Conservation (phyloP, 2,329 filamentous ascomycete genomes). For the Fusarium redolens region DNA sequence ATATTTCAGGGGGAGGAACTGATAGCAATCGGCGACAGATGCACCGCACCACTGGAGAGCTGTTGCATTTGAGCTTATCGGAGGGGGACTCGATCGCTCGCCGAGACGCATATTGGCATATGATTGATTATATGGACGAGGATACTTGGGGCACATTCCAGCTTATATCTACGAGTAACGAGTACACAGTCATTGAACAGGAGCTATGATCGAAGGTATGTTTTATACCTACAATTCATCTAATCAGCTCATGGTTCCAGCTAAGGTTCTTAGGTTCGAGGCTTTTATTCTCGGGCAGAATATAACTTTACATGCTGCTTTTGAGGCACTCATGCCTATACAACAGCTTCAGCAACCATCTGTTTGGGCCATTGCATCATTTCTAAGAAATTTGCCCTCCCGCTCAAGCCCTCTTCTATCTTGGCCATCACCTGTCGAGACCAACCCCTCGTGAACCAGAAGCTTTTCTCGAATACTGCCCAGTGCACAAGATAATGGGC, state of each 20-base stretch:
- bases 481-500: constrained; percentile 42
- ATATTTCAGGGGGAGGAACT: constrained; percentile 6
- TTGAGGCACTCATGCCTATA: background rate
- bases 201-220: constrained; percentile 46
- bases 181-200: constrained; percentile 48
- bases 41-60: constrained; percentile 17
- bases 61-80: constrained; percentile 26
- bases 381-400: constrained; percentile 31
- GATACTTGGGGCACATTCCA: constrained; percentile 48
- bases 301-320: background rate
- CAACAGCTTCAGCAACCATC: constrained; percentile 26
- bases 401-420: constrained; percentile 33
- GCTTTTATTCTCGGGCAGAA: background rate
- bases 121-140: constrained; percentile 45
- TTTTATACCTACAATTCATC: background rate
- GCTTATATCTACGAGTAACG: constrained; percentile 50
- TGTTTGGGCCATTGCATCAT: constrained; percentile 42
- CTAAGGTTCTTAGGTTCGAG: background rate
- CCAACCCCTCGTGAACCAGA: constrained; percentile 46
- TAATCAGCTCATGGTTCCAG: background rate
- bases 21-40: background rate
- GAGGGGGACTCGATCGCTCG: constrained; percentile 41
- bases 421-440: constrained; percentile 32
- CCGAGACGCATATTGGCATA: constrained; percentile 50
- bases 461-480: constrained; percentile 41